Percentiles rank a stretch among this genome's conserved stretches.
These are phyloP conservation scores for Dipteronia sinensis DNA, from an alignment of 345 rosid species.

Conservation along the genomic window DNA sequence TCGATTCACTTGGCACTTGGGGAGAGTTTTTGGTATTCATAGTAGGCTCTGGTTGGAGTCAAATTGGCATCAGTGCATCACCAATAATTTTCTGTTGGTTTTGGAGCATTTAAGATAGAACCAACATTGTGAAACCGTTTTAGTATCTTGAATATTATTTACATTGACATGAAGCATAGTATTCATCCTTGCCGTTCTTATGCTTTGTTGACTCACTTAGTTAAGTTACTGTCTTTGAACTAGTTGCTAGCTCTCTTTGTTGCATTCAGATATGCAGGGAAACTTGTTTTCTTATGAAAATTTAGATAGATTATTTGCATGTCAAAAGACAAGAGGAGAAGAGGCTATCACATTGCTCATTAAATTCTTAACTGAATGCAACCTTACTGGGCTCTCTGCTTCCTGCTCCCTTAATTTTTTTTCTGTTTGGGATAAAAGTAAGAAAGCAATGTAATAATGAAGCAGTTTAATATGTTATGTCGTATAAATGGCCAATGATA, in stretches of 20 bases:
- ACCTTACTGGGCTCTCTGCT: neutral
- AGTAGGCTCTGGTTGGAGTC: neutral
- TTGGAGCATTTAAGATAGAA: neutral
- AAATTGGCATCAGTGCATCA: neutral
- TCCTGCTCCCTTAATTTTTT: neutral
- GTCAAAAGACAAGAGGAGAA: neutral
- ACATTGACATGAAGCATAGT: neutral
- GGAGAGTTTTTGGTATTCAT: neutral
- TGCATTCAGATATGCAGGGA: neutral
- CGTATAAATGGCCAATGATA: neutral
- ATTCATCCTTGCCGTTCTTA: neutral
- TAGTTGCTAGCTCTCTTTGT: neutral
- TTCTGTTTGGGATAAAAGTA: neutral
- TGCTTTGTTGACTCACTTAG: neutral
- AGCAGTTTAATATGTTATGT: neutral
- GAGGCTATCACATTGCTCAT: neutral
- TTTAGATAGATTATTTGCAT: conserved; percentile 1
- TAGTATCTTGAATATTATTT: neutral
- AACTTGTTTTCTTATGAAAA: neutral
- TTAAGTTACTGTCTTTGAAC: neutral
- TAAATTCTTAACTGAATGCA: neutral
- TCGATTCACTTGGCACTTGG: neutral
- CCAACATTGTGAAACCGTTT: neutral
- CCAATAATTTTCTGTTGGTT: neutral
- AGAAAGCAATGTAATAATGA: neutral